These are phyloP conservation scores for Bretschneidera sinensis DNA, from an alignment of 345 rosid species.

Conservation along the genomic window DNA sequence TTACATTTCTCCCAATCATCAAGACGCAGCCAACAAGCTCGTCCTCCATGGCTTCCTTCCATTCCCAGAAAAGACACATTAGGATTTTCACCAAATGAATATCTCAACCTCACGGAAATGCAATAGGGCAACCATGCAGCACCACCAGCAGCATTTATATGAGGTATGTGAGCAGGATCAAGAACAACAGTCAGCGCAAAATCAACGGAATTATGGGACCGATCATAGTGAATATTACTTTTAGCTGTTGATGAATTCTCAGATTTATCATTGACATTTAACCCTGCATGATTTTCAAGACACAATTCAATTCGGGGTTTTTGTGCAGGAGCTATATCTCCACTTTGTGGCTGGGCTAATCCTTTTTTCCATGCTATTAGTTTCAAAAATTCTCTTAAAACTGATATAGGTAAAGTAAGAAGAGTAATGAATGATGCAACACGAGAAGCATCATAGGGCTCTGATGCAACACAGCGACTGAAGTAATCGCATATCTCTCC, in stretches of 20 bases:
- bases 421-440: conserved; percentile 99
- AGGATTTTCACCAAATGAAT: conserved; percentile 65
- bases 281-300: conserved; percentile 83
- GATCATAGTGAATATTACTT: conserved; percentile 85
- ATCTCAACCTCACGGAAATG: conserved; percentile 79
- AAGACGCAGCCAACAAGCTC: conserved; percentile 73
- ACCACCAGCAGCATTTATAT: conserved; percentile 88
- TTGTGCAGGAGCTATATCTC: conserved; percentile 82
- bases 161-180: conserved; percentile 87
- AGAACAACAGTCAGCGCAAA: conserved; percentile 89
- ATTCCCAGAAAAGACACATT: conserved; percentile 63
- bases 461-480: conserved; percentile 96
- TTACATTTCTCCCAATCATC: conserved; percentile 97
- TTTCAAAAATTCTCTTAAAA: conserved; percentile 86
- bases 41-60: conserved; percentile 99
- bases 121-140: conserved; percentile 99
- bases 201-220: conserved; percentile 77
- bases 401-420: conserved; percentile 91
- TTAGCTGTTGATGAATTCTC: conserved; percentile 53
- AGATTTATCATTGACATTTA: conserved; percentile 24
- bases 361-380: conserved; percentile 98
- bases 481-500: conserved; percentile 96
- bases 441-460: conserved; percentile 96
- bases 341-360: conserved; percentile 65
- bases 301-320: conserved; percentile 89